These are phyloP conservation scores for Psilocybe subaeruginosa DNA, from an alignment of 768 basidiomycete species.

Conservation along the genomic window DNA sequence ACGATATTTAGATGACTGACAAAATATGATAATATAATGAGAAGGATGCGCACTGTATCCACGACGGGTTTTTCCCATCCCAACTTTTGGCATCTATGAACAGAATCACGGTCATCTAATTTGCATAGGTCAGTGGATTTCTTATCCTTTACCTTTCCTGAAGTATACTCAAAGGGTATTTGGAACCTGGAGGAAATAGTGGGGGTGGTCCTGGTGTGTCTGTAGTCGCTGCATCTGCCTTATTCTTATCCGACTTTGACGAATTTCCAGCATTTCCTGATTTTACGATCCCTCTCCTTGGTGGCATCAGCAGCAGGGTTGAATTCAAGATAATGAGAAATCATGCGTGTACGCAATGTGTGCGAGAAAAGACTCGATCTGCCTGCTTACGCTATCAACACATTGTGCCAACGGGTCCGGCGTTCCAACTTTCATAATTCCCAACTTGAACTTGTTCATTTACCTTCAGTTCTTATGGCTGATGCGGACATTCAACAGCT, in stretches of 20 bases:
- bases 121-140: not conserved
- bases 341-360: not conserved
- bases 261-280: constrained; percentile 92
- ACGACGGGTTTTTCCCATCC: constrained; percentile 87
- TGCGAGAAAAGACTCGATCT: not conserved
- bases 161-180: constrained; percentile 79
- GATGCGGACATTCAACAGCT: constrained; percentile 87
- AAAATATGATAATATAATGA: not conserved
- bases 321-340: not conserved
- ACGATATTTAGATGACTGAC: constrained; percentile 5
- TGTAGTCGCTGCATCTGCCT: constrained; percentile 21
- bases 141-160: constrained; percentile 63
- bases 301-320: constrained; percentile 54
- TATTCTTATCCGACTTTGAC: constrained; percentile 49
- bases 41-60: constrained; percentile 59
- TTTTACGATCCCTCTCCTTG: constrained; percentile 78
- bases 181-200: constrained; percentile 83
- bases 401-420: no score
- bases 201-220: constrained; percentile 48
- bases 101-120: constrained; percentile 1
- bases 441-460: not conserved
- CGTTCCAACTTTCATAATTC: not conserved
- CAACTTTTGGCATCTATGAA: constrained; percentile 76
- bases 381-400: not conserved
- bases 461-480: constrained; percentile 44